These are phyloP conservation scores for Schrenkiella parvula DNA, from an alignment of 345 rosid genomes.

Conservation along the genomic window DNA sequence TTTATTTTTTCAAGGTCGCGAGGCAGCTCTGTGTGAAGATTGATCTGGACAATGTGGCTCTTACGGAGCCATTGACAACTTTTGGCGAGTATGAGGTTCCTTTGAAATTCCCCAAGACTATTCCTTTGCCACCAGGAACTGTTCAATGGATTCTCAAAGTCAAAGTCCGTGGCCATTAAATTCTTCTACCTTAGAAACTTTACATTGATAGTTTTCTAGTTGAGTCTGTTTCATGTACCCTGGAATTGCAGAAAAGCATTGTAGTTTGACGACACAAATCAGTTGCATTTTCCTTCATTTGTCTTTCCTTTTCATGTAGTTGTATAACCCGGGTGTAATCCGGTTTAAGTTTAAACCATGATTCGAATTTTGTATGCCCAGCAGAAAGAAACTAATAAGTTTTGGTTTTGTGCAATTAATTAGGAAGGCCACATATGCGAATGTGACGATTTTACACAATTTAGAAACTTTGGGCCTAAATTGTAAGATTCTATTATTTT, in stretches of 20 bases:
- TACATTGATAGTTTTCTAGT: conserved; percentile 9
- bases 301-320: background rate
- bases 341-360: conserved; percentile 7
- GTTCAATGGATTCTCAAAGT: conserved; percentile 73
- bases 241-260: conserved; percentile 11
- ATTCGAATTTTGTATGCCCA: background rate
- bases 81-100: conserved; percentile 78
- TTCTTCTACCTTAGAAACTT: background rate
- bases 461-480: background rate
- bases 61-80: conserved; percentile 57
- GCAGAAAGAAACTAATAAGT: background rate
- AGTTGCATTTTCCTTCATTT: conserved; percentile 10
- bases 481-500: background rate
- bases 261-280: background rate
- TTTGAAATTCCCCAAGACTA: conserved; percentile 70
- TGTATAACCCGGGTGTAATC: background rate
- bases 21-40: conserved; percentile 77
- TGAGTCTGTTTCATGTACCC: background rate
- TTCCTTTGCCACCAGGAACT: conserved; percentile 76
- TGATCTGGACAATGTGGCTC: conserved; percentile 65
- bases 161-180: conserved; percentile 71
- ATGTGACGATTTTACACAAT: background rate
- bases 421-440: background rate
- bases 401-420: background rate
- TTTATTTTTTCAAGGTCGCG: conserved; percentile 46